Conservation (phyloP, 2,329 filamentous ascomycete species). For the Seiridium unicorne region DNA sequence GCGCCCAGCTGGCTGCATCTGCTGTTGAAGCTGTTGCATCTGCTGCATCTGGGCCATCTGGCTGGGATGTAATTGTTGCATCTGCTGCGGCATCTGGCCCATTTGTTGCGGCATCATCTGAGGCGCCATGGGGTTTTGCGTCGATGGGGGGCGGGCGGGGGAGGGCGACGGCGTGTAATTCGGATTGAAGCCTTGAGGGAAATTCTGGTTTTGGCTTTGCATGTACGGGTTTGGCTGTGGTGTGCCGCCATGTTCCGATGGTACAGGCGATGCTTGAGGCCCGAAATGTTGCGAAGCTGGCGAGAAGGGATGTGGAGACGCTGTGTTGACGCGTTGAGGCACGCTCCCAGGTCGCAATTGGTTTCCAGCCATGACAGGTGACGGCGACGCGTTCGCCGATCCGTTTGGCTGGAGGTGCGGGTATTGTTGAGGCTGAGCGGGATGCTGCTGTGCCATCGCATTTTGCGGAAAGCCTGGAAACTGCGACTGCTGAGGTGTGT, state of each 20-base stretch:
- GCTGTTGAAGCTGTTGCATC: conserved; percentile 36
- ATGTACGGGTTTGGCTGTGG: conserved; percentile 73
- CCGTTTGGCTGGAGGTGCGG: conserved; percentile 80
- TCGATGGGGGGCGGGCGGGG: conserved; percentile 54
- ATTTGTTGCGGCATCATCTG: conserved; percentile 56
- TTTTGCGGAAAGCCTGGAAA: conserved; percentile 66
- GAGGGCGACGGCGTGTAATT: conserved; percentile 58
- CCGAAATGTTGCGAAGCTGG: conserved; percentile 71
- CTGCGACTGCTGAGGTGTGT: conserved; percentile 80
- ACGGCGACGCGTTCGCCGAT: conserved; percentile 83
- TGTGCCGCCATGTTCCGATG: conserved; percentile 72
- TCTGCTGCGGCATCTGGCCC: conserved; percentile 36
- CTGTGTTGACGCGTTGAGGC: conserved; percentile 81
- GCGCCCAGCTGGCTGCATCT: conserved; percentile 40
- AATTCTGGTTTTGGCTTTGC: conserved; percentile 52
- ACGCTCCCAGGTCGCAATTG: conserved; percentile 71
- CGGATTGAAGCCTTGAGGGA: conserved; percentile 57
- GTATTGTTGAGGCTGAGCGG: conserved; percentile 67
- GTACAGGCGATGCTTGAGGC: conserved; percentile 71
- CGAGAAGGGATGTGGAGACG: conserved; percentile 89
- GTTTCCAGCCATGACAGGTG: conserved; percentile 79
- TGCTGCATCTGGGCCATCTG: conserved; percentile 47
- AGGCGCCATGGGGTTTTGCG: conserved; percentile 49
- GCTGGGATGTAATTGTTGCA: conserved; percentile 27
- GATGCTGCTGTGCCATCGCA: conserved; percentile 59